Evolutionary conservation across 495 filamentous ascomycete species (phyloP).

Genomic region (Delitschia confertaspora): DNA sequence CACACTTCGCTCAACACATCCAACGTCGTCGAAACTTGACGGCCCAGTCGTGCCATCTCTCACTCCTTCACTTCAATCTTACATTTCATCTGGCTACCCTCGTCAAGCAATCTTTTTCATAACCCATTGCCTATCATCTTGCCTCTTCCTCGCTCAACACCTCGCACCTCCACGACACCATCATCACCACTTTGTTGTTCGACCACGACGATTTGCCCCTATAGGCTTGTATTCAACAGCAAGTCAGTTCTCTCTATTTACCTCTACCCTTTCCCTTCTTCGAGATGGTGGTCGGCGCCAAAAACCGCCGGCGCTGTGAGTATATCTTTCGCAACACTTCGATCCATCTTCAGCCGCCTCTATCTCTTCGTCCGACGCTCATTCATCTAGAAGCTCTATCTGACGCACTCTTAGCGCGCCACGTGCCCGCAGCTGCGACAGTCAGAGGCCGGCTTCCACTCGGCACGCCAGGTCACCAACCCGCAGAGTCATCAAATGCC

Average conservation of each 20-base stretch:
- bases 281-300: conserved; percentile 20
- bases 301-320: conserved; percentile 24
- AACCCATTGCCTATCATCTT: no score
- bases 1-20: no score
- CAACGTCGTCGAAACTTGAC: no score
- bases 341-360: not conserved
- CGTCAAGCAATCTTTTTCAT: no score
- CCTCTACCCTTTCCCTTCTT: not conserved
- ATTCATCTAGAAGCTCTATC: not conserved
- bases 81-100: no score
- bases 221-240: no score
- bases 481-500: conserved; percentile 7
- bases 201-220: not conserved
- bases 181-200: conserved; percentile 1
- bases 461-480: conserved; percentile 7
- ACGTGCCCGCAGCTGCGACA: conserved; percentile 14
- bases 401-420: conserved; percentile 16
- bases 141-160: no score
- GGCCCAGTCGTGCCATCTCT: no score
- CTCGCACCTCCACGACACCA: not conserved
- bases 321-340: conserved; percentile 1
- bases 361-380: not conserved
- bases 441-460: conserved; percentile 13
- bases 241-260: no score
- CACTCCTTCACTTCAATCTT: no score